A percentile compares a stretch with the other conserved stretches of the same genome.
Conservation (phyloP, 2,329 filamentous ascomycete species). For the Diaporthe vexans region DNA sequence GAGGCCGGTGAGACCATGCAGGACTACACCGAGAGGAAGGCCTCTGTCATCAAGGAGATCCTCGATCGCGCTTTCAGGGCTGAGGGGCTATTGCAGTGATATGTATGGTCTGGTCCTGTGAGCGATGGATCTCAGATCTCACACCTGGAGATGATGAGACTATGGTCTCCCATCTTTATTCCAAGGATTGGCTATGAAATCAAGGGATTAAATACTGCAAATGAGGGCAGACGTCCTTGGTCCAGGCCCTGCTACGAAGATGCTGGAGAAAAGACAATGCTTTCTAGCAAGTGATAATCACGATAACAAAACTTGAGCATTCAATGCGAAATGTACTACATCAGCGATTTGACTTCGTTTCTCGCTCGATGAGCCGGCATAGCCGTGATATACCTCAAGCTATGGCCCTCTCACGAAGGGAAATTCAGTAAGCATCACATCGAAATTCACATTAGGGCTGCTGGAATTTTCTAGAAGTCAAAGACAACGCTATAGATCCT, state of each 20-base stretch:
- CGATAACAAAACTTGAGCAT: neutral
- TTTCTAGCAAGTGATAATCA: neutral
- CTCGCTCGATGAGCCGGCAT: no score
- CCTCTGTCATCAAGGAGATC: constrained; percentile 25
- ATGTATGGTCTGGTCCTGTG: neutral
- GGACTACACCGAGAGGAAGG: constrained; percentile 20
- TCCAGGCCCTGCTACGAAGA: no score
- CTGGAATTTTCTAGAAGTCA: no score
- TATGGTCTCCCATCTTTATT: neutral
- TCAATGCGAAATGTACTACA: no score
- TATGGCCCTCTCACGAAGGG: no score
- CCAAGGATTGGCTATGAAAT: neutral
- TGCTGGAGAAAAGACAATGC: no score
- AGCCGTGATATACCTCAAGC: no score
- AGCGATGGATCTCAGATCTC: neutral
- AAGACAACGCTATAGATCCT: no score
- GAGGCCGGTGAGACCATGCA: constrained; percentile 3
- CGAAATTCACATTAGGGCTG: no score
- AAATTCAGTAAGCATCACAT: no score
- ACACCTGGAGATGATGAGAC: no score
- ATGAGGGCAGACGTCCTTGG: neutral
- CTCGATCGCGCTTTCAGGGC: constrained; percentile 33
- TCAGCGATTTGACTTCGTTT: no score
- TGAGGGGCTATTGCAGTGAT: constrained; percentile 14
- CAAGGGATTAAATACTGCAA: neutral